Conservation (phyloP, 257 asterid genomes). For the Solanum chiquidenum region DNA sequence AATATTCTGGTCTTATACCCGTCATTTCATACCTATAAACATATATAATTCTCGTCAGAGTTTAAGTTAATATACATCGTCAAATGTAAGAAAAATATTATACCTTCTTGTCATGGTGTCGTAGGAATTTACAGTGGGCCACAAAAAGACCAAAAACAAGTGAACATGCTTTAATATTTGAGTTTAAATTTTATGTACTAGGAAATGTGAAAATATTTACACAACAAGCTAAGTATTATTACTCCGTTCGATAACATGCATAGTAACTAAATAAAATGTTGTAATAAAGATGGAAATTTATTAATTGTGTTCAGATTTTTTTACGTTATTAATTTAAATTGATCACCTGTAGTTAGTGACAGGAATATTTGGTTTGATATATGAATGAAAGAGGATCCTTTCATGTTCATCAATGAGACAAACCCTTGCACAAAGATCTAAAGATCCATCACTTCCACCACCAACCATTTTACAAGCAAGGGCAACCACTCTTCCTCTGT, state of each 20-base stretch:
- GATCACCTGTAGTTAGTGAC: constrained; percentile 74
- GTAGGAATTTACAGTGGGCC: background rate
- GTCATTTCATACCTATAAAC: constrained; percentile 65
- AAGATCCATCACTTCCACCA: constrained; percentile 86
- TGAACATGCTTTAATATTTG: background rate
- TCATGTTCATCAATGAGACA: constrained; percentile 73
- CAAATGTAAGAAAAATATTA: background rate
- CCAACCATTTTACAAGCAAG: constrained; percentile 93
- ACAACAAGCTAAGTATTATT: background rate
- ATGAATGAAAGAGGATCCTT: constrained; percentile 55
- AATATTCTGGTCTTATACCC: constrained; percentile 57
- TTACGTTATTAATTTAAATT: background rate
- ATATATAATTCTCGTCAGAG: background rate
- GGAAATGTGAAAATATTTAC: background rate
- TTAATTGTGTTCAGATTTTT: background rate
- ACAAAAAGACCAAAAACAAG: background rate
- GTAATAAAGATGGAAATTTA: background rate
- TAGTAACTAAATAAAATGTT: background rate
- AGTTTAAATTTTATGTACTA: background rate
- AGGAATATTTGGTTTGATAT: constrained; percentile 64
- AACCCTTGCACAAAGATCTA: constrained; percentile 81
- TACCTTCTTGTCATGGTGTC: background rate
- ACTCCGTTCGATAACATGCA: background rate
- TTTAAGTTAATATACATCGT: background rate
- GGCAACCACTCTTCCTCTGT: constrained; percentile 59